Base-by-base conservation (phyloP, 192 early-diverging fungal genomes). In the Backusella liffmaniae region DNA sequence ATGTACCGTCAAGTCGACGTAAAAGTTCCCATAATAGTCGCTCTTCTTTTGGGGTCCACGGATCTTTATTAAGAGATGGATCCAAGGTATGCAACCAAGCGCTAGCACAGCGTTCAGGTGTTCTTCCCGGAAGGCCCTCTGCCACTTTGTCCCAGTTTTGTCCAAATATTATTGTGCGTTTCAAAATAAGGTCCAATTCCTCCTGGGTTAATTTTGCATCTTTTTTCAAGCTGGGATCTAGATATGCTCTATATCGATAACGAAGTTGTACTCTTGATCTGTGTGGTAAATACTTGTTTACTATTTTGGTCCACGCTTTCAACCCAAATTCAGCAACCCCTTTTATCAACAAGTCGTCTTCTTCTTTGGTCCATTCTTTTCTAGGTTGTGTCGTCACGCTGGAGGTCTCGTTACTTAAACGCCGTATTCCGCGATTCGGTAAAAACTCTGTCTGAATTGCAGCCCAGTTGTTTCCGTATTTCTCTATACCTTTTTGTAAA, bases 21-120 rank as follows among this genome's bases (percentile, higher is more conserved):
- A 73, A 32, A 23, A 76, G 53, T 34, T 80, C 71, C 75, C 75
- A 80, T 32, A 76, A 80, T 5, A 72, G 37, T 41, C 69, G 29
- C 2, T 44, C 49, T 26, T 76, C 74, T 30, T 72, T 49, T 29
- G 44, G 12, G 9, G n/a, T 18, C 78, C 78, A 79, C 8, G 72
- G 29, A 3, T n/a, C 39, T 12, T 74, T 56, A 10, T 49, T 70
- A 15, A 74, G 39, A 16, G 21, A 18, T 67, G 73, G 73, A 46
- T 74, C 65, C 16, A 74, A 15, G 0, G 2, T 8, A 1, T 66
- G 1, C 0, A 34, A 0, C 73, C 73, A 74, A 15, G 39, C 42
- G 0, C 16, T 1, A 16, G 26, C 29, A 32, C 41, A 46, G 0
- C 18, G 36, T 5, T 30, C 13, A 1, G 42, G 73, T 12, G 37